A percentile compares a stretch with the other conserved stretches of the same genome.
These are phyloP conservation scores for Hortiboletus rubellus DNA, from an alignment of 1,284 basidiomycete species.

Conservation along the genomic window DNA sequence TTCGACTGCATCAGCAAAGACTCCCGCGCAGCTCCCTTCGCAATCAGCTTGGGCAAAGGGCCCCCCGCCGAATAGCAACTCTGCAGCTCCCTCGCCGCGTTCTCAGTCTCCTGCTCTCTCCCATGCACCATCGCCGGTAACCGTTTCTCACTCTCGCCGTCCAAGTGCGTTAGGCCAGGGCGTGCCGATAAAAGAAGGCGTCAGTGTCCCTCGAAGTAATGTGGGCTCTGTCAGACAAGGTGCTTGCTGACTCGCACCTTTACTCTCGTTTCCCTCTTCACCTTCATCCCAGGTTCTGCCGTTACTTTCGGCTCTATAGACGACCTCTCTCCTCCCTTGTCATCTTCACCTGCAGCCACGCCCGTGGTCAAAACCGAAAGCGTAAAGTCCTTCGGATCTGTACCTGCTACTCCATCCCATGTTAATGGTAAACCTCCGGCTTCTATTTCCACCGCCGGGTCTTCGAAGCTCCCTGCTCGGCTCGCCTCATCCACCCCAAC, in stretches of 20 bases:
- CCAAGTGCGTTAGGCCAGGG: constrained; percentile 69
- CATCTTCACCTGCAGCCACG: constrained; percentile 65
- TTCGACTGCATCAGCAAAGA: constrained; percentile 70
- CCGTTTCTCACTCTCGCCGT: constrained; percentile 65
- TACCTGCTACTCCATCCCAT: constrained; percentile 46
- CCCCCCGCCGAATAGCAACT: constrained; percentile 57
- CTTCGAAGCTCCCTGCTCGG: constrained; percentile 35
- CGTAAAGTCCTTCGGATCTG: constrained; percentile 78
- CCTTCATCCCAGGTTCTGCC: constrained; percentile 47
- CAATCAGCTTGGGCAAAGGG: constrained; percentile 84
- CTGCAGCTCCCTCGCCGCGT: constrained; percentile 60
- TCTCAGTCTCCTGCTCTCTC: constrained; percentile 72
- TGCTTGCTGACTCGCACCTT: constrained; percentile 28
- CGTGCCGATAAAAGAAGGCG: constrained; percentile 73
- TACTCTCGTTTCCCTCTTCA: background rate
- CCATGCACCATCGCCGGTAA: constrained; percentile 45
- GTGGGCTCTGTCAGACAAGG: constrained; percentile 65
- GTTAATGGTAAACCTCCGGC: constrained; percentile 55
- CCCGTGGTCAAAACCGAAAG: constrained; percentile 67
- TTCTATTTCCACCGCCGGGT: constrained; percentile 26
- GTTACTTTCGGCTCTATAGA: constrained; percentile 87
- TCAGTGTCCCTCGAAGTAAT: constrained; percentile 58
- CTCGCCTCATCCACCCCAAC: constrained; percentile 37
- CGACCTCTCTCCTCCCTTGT: constrained; percentile 64
- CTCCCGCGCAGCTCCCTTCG: constrained; percentile 63